Base-by-base conservation (phyloP, 1,284 basidiomycete genomes). In the Coniferiporia weirii region DNA sequence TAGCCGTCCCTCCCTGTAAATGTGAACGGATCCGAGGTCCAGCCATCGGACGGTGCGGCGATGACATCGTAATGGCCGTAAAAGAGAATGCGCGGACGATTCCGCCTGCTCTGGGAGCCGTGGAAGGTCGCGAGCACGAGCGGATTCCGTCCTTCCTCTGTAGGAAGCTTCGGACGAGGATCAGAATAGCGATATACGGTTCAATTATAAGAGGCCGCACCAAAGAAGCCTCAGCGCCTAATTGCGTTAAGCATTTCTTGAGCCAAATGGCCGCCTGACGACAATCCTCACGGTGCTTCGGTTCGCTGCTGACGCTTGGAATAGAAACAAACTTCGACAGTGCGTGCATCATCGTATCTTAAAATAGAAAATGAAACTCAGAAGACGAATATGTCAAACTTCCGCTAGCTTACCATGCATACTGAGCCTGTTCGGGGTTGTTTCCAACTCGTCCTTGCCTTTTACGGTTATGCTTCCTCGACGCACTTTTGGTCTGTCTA, bases 21-120 rank as follows among this genome's bases (percentile, higher is more conserved):
- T 5, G 76, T 79, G 75, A 94, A 99, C 0, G 96, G 95, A 62
- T 91, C 84, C 5, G 87, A 86, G n/a, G 79, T 75, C 95, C 95
- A 98, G 13, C 86, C 84, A 10, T 81, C 76, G 3, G 76, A 71
- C 1, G 84, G 85, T 0, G 92, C 93, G 0, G 88, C 78, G 51
- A 97, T 93, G 22, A 97, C 92, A 67, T 98, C 95, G 73, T 97
- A 98, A 70, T 98, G 94, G 79, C 93, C 95, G 65, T 97, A 98
- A 71, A 95, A 95, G 12, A 97, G 76, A 6, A 97, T 78, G 2
- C 94, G 79, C 43, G 78, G 85, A 55, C 83, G 83, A 4, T 81
- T 79, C 40, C 77, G 73, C 67, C 77, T 75, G 47, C 72, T 77
- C 64, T 81, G 76, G 17, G 79, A 78, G 36, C 92, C 93, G 13